A percentile compares a stretch with the other conserved stretches of the same genome.
Evolutionary conservation across 2,329 filamentous ascomycete species (phyloP).

Genomic region (Colletotrichum sp.): DNA sequence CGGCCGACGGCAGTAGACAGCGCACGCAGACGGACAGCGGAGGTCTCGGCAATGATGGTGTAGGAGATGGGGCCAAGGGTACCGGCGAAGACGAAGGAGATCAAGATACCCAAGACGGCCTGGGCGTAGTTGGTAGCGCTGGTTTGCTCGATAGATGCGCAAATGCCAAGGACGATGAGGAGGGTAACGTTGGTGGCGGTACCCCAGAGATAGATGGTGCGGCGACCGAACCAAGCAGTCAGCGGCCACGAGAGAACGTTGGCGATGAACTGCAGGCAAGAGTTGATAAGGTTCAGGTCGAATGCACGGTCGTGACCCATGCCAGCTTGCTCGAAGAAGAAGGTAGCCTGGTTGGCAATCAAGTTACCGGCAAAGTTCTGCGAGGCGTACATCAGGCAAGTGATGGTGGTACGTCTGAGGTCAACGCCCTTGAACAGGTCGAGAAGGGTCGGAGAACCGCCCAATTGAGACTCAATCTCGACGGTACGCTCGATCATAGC

Average conservation of each 20-base stretch:
- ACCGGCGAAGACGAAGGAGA: conserved; percentile 43
- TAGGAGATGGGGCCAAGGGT: conserved; percentile 40
- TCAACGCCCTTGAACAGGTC: conserved; percentile 62
- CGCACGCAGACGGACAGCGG: conserved; percentile 39
- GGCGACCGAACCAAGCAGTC: conserved; percentile 41
- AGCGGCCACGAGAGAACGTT: conserved; percentile 39
- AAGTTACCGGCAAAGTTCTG: conserved; percentile 67
- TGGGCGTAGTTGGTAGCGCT: conserved; percentile 39
- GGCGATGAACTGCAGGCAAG: conserved; percentile 35
- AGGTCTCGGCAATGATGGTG: conserved; percentile 42
- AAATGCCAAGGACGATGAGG: conserved; percentile 39
- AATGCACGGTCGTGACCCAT: conserved; percentile 26
- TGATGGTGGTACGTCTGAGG: conserved; percentile 58
- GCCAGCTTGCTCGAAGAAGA: conserved; percentile 54
- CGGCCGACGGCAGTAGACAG: conserved; percentile 42
- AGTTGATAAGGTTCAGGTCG: conserved; percentile 30
- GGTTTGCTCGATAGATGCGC: conserved; percentile 37
- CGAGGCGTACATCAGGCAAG: conserved; percentile 61
- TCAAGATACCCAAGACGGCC: conserved; percentile 39
- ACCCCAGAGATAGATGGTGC: conserved; percentile 44
- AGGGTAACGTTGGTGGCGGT: conserved; percentile 36
- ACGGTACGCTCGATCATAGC: conserved; percentile 64
- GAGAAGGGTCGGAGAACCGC: conserved; percentile 48
- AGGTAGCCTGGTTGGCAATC: conserved; percentile 66
- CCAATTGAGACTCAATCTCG: conserved; percentile 51